phyloP scores from a whole-genome alignment of 208 protist species.

The Leishmania major region DNA sequence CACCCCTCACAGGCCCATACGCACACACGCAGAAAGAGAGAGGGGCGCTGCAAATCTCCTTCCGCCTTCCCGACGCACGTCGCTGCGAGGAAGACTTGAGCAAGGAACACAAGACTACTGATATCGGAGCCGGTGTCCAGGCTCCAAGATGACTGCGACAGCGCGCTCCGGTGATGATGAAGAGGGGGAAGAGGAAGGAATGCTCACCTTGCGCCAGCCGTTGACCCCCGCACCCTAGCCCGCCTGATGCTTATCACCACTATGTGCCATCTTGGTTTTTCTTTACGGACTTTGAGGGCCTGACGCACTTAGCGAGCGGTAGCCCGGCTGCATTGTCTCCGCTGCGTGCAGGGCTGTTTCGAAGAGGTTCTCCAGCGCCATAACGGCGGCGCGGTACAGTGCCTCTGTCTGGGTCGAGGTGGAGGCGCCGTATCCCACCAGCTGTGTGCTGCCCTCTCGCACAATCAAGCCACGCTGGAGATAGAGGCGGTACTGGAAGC shows the following conservation, averaged over 20 bases:
- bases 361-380: constrained; percentile 56
- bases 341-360: constrained; percentile 16
- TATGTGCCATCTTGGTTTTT: background rate
- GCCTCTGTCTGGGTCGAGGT: constrained; percentile 39
- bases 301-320: constrained; percentile 6
- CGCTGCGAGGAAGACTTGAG: background rate
- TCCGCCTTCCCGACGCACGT: background rate
- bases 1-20: too few relatives aligned
- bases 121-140: background rate
- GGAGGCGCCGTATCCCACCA: constrained; percentile 71
- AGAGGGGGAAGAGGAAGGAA: background rate
- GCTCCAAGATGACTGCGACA: background rate
- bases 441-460: constrained; percentile 60
- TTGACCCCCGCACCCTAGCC: background rate
- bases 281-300: background rate
- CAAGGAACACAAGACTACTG: background rate
- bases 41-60: background rate
- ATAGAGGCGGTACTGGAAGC: constrained; percentile 75
- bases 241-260: background rate
- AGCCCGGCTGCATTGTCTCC: constrained; percentile 17
- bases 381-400: constrained; percentile 58
- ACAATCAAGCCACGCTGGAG: constrained; percentile 55
- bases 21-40: background rate
- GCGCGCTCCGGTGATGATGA: background rate
- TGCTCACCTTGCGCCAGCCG: background rate